These are phyloP conservation scores for Mycena galericulata DNA, from an alignment of 768 basidiomycete species.

Conservation along the genomic window DNA sequence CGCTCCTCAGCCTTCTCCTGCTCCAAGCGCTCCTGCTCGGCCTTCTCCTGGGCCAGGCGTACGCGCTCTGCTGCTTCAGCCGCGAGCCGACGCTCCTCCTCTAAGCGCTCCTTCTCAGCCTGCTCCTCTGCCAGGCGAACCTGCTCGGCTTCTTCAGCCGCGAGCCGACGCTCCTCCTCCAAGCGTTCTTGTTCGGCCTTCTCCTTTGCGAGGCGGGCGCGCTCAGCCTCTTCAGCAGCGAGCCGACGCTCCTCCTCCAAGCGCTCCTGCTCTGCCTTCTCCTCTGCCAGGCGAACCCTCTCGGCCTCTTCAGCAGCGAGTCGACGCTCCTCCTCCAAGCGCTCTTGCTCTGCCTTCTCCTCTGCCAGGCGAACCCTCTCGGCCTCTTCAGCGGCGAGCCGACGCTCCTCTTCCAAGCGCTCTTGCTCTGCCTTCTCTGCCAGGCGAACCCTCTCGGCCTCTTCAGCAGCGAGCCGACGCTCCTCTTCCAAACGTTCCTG, in stretches of 20 bases:
- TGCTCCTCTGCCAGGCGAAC: slow-evolving; percentile 8
- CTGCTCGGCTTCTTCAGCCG: background rate
- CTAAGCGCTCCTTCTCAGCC: slow-evolving; percentile 9
- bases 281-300: slow-evolving; percentile 1
- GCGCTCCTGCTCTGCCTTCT: slow-evolving; percentile 18
- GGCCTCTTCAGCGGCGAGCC: background rate
- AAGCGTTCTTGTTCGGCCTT: slow-evolving; percentile 9
- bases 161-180: slow-evolving; percentile 5
- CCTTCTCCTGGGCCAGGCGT: background rate
- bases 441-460: background rate
- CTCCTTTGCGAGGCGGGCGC: background rate
- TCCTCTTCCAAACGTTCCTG: background rate
- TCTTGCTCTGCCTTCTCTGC: too few relatives aligned
- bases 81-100: slow-evolving; percentile 1
- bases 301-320: background rate
- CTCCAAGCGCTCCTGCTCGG: slow-evolving; percentile 9
- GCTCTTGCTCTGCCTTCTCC: background rate
- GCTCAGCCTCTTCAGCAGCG: background rate
- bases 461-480: background rate
- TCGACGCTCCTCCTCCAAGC: background rate
- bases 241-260: background rate
- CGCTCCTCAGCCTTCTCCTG: slow-evolving; percentile 2
- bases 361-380: background rate
- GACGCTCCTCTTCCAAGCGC: background rate
- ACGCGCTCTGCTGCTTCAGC: slow-evolving; percentile 12